phyloP scores from a whole-genome alignment of 2,329 filamentous ascomycete genomes.

The Epichloe sp. region DNA sequence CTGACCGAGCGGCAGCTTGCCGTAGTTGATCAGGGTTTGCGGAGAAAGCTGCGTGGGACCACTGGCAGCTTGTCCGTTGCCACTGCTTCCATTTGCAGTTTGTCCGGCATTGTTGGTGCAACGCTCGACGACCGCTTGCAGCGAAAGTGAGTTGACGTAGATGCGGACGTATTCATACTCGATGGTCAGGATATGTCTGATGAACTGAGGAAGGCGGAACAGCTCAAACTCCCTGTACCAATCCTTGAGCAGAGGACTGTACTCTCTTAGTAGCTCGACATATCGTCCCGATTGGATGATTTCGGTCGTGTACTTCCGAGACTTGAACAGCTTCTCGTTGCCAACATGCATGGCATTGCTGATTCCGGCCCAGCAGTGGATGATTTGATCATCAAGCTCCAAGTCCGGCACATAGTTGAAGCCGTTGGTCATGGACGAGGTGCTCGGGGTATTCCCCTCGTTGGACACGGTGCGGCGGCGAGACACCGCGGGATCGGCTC shows the following conservation, averaged over 20 bases:
- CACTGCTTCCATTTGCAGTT: conserved; percentile 24
- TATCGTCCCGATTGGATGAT: conserved; percentile 82
- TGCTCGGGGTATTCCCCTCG: conserved; percentile 48
- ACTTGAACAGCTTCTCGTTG: conserved; percentile 79
- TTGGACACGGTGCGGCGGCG: conserved; percentile 35
- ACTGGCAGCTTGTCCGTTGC: conserved; percentile 16
- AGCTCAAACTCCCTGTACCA: conserved; percentile 77
- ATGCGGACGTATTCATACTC: conserved; percentile 94
- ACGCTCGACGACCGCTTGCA: conserved; percentile 89
- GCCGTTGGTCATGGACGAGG: conserved; percentile 41
- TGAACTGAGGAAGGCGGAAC: conserved; percentile 54
- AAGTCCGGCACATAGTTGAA: conserved; percentile 56
- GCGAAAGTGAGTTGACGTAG: conserved; percentile 84
- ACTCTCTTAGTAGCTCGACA: conserved; percentile 64
- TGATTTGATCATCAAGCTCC: conserved; percentile 55
- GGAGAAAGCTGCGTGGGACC: conserved; percentile 34
- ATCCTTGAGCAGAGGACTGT: conserved; percentile 61
- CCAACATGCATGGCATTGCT: conserved; percentile 85
- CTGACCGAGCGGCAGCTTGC: conserved; percentile 49
- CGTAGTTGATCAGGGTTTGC: conserved; percentile 51
- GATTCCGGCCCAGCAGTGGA: conserved; percentile 87
- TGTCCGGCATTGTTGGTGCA: conserved; percentile 63
- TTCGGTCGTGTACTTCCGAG: conserved; percentile 74
- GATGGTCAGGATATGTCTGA: conserved; percentile 69
- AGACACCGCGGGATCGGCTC: conserved; percentile 42